A percentile compares a stretch with the other conserved stretches of the same genome.
phyloP scores from a whole-genome alignment of 2,329 filamentous ascomycete genomes.

The Xylariaceae sp. region DNA sequence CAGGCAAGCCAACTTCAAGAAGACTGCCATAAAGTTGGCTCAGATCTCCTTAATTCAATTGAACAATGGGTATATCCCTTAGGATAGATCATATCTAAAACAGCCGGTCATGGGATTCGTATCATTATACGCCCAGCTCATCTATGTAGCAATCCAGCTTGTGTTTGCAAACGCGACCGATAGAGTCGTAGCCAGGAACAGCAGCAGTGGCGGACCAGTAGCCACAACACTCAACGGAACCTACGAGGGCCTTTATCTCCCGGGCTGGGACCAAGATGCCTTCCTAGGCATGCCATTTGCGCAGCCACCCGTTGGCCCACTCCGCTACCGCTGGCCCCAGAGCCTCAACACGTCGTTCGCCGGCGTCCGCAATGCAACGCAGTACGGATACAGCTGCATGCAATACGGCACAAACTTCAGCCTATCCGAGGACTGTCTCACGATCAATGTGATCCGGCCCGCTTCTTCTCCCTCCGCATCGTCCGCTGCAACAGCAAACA shows the following conservation, averaged over 20 bases:
- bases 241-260: slow-evolving; percentile 32
- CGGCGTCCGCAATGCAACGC: slow-evolving; percentile 36
- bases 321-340: slow-evolving; percentile 36
- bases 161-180: no score
- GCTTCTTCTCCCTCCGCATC: slow-evolving; percentile 28
- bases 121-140: no score
- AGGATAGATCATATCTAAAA: no score
- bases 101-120: no score
- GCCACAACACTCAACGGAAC: slow-evolving; percentile 31
- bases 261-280: slow-evolving; percentile 36
- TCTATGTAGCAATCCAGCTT: no score
- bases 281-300: slow-evolving; percentile 41
- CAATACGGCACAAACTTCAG: slow-evolving; percentile 41
- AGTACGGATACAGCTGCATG: slow-evolving; percentile 44
- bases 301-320: slow-evolving; percentile 33
- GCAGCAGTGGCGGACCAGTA: no score
- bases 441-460: slow-evolving; percentile 40
- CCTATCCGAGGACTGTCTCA: slow-evolving; percentile 48
- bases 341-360: slow-evolving; percentile 38
- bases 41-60: no score
- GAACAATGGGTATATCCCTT: no score
- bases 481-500: slow-evolving; percentile 27
- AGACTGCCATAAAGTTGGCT: no score
- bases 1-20: no score
- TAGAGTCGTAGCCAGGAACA: no score